These are phyloP conservation scores for Aspergillus kassunensis DNA, from an alignment of 495 filamentous ascomycete species.

Conservation along the genomic window DNA sequence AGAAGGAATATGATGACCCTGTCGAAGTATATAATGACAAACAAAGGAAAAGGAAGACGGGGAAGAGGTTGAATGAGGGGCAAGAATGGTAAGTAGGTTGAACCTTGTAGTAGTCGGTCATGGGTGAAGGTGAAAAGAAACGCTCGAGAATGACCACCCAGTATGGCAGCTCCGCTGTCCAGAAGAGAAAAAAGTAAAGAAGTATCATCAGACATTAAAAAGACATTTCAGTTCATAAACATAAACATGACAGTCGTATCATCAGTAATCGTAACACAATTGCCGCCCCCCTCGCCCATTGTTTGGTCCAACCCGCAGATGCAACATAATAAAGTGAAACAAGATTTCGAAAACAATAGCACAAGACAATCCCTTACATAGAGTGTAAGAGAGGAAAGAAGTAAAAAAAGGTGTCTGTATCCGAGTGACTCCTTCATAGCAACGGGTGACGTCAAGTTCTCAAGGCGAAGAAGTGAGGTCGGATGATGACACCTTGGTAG, in stretches of 20 bases:
- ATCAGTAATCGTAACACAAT: constrained; percentile 24
- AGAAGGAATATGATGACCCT: background rate
- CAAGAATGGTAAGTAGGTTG: background rate
- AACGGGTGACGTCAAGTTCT: background rate
- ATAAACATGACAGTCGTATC: constrained; percentile 23
- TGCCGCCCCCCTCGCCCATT: constrained; percentile 16
- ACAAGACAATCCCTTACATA: constrained; percentile 12
- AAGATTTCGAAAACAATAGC: constrained; percentile 5
- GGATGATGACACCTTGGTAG: constrained; percentile 8
- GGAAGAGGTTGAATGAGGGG: background rate
- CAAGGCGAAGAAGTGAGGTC: background rate
- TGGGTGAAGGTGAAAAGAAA: background rate
- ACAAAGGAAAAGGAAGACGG: constrained; percentile 17
- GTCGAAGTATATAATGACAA: constrained; percentile 16
- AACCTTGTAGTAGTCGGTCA: too few relatives aligned
- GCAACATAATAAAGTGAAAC: constrained; percentile 19
- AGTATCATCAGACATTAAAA: constrained; percentile 25
- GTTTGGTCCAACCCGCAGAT: constrained; percentile 12
- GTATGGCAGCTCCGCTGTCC: constrained; percentile 18
- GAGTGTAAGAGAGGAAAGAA: constrained; percentile 7
- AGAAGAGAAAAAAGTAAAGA: constrained; percentile 14
- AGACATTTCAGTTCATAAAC: constrained; percentile 23
- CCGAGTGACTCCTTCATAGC: background rate
- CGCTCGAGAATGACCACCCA: constrained; percentile 8
- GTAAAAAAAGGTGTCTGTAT: background rate